A percentile compares a stretch with the other conserved stretches of the same genome.
phyloP scores from a whole-genome alignment of 2,329 filamentous ascomycete species.

The Geosmithia flava region DNA sequence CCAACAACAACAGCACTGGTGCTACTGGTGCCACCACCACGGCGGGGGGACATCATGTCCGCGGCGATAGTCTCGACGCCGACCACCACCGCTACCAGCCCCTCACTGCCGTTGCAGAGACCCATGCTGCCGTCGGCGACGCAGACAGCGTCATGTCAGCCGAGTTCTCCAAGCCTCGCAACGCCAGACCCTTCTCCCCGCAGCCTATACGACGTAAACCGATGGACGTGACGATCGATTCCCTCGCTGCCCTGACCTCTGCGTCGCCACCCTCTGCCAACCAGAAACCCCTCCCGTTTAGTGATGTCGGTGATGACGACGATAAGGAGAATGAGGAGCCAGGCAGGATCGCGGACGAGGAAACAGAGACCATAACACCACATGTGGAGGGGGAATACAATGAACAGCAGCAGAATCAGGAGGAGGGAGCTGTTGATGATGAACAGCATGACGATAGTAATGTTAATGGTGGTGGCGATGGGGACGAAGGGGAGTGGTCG shows the following conservation, averaged over 20 bases:
- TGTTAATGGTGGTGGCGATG: slow-evolving; percentile 1
- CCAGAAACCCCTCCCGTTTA: not conserved
- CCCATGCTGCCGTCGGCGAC: slow-evolving; percentile 21
- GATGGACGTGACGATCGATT: slow-evolving; percentile 27
- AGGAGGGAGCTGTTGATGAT: slow-evolving; percentile 2
- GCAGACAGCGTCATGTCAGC: slow-evolving; percentile 38
- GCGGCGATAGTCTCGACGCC: slow-evolving; percentile 42
- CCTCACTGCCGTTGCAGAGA: slow-evolving; percentile 31
- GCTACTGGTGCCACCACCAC: no score
- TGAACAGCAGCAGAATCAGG: slow-evolving; percentile 6
- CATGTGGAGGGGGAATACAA: slow-evolving; percentile 3
- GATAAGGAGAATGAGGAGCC: not conserved
- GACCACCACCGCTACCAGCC: slow-evolving; percentile 45
- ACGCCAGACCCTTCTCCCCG: slow-evolving; percentile 47
- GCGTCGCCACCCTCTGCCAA: not conserved
- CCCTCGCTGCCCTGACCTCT: slow-evolving; percentile 17
- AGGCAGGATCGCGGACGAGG: not conserved
- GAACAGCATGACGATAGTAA: slow-evolving; percentile 5
- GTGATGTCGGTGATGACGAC: slow-evolving; percentile 1
- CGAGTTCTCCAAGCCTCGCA: slow-evolving; percentile 40
- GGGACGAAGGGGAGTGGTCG: not conserved
- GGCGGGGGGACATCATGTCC: slow-evolving; percentile 27
- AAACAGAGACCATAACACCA: not conserved
- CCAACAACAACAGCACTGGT: not conserved
- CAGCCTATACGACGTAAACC: slow-evolving; percentile 32